Conservation (phyloP, 495 filamentous ascomycete species). For the Aspergillus diversus region DNA sequence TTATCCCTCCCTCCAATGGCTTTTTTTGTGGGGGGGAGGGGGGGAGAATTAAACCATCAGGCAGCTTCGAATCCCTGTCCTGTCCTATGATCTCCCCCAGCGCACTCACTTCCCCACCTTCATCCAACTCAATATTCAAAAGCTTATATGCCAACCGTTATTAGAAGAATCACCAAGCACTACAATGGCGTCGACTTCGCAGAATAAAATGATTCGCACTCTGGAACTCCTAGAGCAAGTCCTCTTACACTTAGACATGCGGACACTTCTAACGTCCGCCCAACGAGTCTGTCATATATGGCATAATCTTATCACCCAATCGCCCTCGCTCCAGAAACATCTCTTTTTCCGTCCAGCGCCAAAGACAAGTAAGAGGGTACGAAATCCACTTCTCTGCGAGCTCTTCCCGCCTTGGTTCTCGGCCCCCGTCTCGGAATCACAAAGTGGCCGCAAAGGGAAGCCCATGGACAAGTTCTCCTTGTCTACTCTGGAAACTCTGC, state of each 20-base stretch:
- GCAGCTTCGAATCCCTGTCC: too few species aligned
- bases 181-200: background rate
- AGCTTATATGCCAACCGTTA: background rate
- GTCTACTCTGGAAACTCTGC: background rate
- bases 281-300: constrained; percentile 21
- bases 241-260: constrained; percentile 23
- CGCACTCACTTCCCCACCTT: background rate
- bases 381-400: constrained; percentile 22
- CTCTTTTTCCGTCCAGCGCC: constrained; percentile 21
- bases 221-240: constrained; percentile 28
- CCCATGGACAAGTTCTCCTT: background rate
- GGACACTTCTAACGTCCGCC: constrained; percentile 23
- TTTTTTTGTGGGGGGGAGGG: too few species aligned
- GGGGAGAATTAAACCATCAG: too few species aligned
- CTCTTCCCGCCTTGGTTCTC: constrained; percentile 17
- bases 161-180: background rate
- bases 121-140: background rate
- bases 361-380: background rate
- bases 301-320: constrained; percentile 18
- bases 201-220: constrained; percentile 14
- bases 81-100: too few species aligned
- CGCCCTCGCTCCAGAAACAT: constrained; percentile 21
- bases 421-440: background rate
- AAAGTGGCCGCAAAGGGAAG: background rate
- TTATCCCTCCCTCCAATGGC: too few species aligned